Evolutionary conservation across 805 yeast species (phyloP).

Genomic region (Candida sithepensis): DNA sequence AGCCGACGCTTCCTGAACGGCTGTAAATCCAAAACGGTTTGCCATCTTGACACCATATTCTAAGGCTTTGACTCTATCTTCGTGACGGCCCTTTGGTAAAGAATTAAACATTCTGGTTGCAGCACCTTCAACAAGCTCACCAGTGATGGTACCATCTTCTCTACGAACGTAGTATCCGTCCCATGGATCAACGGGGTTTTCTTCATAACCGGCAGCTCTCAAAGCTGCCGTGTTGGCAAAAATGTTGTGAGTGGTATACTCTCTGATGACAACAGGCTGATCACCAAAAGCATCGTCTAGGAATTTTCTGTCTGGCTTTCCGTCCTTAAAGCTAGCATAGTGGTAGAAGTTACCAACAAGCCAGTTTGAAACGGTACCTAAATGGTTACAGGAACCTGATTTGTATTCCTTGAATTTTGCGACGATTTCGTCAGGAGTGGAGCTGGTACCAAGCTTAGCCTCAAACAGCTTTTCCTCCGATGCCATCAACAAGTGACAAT

Average conservation of each 20-base stretch:
- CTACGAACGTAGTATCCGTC: conserved; percentile 26
- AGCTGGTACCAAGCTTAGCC: conserved; percentile 20
- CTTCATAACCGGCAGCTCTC: conserved; percentile 28
- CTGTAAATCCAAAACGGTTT: conserved; percentile 25
- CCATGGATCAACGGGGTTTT: conserved; percentile 25
- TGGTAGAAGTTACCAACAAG: conserved; percentile 27
- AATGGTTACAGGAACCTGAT: conserved; percentile 8
- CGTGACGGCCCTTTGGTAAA: conserved; percentile 21
- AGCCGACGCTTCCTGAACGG: conserved; percentile 27
- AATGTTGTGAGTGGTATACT: conserved; percentile 27
- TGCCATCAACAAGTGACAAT: conserved; percentile 25
- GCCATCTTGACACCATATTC: conserved; percentile 26
- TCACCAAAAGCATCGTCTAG: conserved; percentile 28
- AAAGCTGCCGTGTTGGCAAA: conserved; percentile 28
- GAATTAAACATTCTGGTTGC: conserved; percentile 22
- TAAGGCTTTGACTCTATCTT: conserved; percentile 21
- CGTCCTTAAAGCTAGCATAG: conserved; percentile 22
- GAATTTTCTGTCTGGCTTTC: conserved; percentile 25
- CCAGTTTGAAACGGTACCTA: conserved; percentile 24
- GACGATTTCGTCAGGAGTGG: conserved; percentile 22
- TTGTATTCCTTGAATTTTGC: conserved; percentile 20
- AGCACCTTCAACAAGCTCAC: conserved; percentile 27
- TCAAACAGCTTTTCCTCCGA: conserved; percentile 24
- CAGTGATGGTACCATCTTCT: conserved; percentile 27
- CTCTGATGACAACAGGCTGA: conserved; percentile 27